phyloP scores from a whole-genome alignment of 805 yeast genomes.

The Kluyveromyces wickerhamii region DNA sequence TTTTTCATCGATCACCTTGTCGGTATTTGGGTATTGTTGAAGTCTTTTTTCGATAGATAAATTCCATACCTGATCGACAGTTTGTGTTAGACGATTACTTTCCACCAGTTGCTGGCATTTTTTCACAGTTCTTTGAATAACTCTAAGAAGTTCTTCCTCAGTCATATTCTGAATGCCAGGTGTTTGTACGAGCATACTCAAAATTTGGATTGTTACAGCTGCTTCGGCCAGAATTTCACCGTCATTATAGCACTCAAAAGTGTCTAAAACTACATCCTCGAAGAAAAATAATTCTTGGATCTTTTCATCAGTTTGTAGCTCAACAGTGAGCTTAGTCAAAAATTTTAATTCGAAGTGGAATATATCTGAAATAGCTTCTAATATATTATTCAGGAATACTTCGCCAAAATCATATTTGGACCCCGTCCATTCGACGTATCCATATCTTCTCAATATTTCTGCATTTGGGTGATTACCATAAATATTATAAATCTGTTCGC shows the following conservation, averaged over 20 bases:
- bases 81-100: slow-evolving; percentile 38
- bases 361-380: slow-evolving; percentile 27
- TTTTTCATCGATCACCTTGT: not conserved
- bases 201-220: slow-evolving; percentile 43
- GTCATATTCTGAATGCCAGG: slow-evolving; percentile 18
- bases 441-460: slow-evolving; percentile 85
- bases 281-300: slow-evolving; percentile 32
- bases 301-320: slow-evolving; percentile 18
- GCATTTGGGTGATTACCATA: slow-evolving; percentile 89
- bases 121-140: slow-evolving; percentile 43
- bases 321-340: slow-evolving; percentile 32
- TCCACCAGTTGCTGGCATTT: slow-evolving; percentile 58
- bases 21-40: slow-evolving; percentile 40
- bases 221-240: slow-evolving; percentile 58
- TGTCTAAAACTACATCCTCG: slow-evolving; percentile 39
- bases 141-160: slow-evolving; percentile 19
- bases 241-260: slow-evolving; percentile 53
- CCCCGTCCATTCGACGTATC: slow-evolving; percentile 72
- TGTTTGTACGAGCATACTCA: slow-evolving; percentile 33
- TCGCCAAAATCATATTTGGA: slow-evolving; percentile 80
- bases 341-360: slow-evolving; percentile 20
- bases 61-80: slow-evolving; percentile 23
- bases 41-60: slow-evolving; percentile 24
- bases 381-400: slow-evolving; percentile 36
- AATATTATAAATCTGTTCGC: slow-evolving; percentile 77